A percentile compares a stretch with the other conserved stretches of the same genome.
Evolutionary conservation across 2,329 filamentous ascomycete species (phyloP).

Genomic region (Pseudogymnoascus destructans): DNA sequence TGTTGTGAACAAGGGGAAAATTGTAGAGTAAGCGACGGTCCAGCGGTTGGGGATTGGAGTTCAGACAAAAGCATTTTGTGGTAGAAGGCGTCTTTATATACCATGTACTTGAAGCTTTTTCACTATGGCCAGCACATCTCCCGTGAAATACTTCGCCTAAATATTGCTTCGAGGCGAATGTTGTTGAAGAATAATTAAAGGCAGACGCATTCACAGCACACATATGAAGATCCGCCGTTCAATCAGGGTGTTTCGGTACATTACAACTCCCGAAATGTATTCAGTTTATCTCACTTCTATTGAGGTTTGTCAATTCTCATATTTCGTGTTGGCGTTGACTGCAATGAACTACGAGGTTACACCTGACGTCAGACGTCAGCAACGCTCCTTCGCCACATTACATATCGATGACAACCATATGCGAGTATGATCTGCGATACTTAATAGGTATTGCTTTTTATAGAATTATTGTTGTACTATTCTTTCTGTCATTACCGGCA

Average conservation of each 20-base stretch:
- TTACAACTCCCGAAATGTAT: not conserved
- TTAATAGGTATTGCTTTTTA: not conserved
- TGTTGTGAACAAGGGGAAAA: slow-evolving; percentile 84
- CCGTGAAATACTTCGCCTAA: not conserved
- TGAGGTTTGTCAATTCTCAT: not conserved
- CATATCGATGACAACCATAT: slow-evolving; percentile 5
- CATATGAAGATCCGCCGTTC: not conserved
- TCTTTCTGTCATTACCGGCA: not conserved
- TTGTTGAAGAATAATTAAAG: not conserved
- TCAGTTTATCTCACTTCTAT: not conserved
- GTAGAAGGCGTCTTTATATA: slow-evolving; percentile 8
- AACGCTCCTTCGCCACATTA: not conserved
- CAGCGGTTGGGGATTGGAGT: not conserved
- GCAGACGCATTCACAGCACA: not conserved
- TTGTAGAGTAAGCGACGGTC: slow-evolving; percentile 27
- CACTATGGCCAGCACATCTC: not conserved
- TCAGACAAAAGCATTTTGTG: not conserved
- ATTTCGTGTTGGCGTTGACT: not conserved
- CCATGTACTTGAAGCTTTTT: not conserved
- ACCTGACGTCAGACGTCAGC: not conserved
- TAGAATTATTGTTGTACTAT: not conserved
- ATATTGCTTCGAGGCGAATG: not conserved
- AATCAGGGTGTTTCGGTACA: not conserved
- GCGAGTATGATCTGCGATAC: not conserved
- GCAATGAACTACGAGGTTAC: not conserved